These are phyloP conservation scores for Diaporthe sp. DNA, from an alignment of 2,329 filamentous ascomycete genomes.

Conservation along the genomic window DNA sequence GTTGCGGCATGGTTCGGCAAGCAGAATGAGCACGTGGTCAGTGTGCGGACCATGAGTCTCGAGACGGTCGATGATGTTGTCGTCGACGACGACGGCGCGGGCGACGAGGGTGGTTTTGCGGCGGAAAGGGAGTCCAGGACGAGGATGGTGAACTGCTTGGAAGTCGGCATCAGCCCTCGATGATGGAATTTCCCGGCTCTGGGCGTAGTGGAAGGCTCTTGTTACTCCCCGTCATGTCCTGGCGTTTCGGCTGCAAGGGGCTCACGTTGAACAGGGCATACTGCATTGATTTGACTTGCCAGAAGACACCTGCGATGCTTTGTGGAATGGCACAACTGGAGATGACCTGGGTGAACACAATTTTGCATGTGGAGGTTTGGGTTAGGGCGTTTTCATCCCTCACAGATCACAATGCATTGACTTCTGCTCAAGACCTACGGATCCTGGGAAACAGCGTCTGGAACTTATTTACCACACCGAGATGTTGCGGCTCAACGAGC, in stretches of 20 bases:
- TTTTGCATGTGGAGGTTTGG: background rate
- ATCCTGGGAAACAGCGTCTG: background rate
- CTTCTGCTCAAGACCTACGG: background rate
- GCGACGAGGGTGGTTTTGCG: slow-evolving; percentile 39
- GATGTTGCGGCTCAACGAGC: background rate
- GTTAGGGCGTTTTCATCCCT: background rate
- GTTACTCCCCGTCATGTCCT: background rate
- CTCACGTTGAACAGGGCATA: background rate
- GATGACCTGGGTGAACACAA: background rate
- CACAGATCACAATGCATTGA: too few relatives aligned
- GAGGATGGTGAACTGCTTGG: slow-evolving; percentile 65
- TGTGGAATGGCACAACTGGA: background rate
- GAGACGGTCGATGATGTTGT: slow-evolving; percentile 78
- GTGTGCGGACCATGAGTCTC: slow-evolving; percentile 72
- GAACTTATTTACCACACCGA: too few relatives aligned
- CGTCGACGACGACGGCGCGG: slow-evolving; percentile 51
- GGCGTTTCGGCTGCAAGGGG: background rate
- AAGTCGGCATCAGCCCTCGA: slow-evolving; percentile 62
- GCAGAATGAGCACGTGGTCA: slow-evolving; percentile 70
- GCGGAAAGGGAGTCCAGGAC: slow-evolving; percentile 56
- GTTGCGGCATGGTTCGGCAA: slow-evolving; percentile 76
- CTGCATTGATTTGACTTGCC: background rate
- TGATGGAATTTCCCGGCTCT: slow-evolving; percentile 48
- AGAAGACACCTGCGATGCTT: background rate
- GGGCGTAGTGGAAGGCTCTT: background rate